Evolutionary conservation across 1,284 basidiomycete species (phyloP), one percentile per base, ranked within the genome.

Genomic region (Puccinia hordei): DNA sequence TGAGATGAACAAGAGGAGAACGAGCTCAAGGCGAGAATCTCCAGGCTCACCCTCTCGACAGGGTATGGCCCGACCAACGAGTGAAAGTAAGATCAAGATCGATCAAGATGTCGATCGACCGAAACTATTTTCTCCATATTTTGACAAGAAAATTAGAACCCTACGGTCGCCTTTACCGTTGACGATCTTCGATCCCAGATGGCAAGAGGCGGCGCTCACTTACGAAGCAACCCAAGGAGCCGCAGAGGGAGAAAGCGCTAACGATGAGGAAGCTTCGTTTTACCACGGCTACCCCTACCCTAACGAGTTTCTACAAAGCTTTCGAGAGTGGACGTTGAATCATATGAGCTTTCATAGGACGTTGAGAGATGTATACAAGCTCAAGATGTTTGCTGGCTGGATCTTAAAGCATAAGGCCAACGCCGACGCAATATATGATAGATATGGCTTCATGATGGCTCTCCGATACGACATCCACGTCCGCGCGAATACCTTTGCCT

Each of bases 391-490:
- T 30, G 66, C 66, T 6, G 66, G 27, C 3, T 69, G 66, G 66
- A 46, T 69, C 13, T 19, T 46, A 22, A 17, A 46, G 27, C 66
- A 69, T 22, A 69, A 69, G 44, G 46, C 30, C 24, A 69, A 49
- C 15, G 38, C 27, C 12, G 66, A 69, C 66, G 19, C 24, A 12
- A 69, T 69, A 13, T 27, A 30, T 41, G 33, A 27, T 27, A 2
- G 9, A 2, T 5, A 69, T 9, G 46, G 41, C 2, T 69, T 69
- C 27, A 38, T 33, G 33, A 38, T 35, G 1, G 66, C 33, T 8
- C 35, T 69, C n/a, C 41, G 66, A 22, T 69, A 69, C 44, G 46
- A 69, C 66, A 46, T 69, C 13, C n/a, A 46, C 5, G 66, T 69
- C 19, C 66, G 35, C 6, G 66, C 66, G 17, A 69, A 69, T 69